Evolutionary conservation across 208 protist species (phyloP).

Genomic region (Leishmania aethiopica): DNA sequence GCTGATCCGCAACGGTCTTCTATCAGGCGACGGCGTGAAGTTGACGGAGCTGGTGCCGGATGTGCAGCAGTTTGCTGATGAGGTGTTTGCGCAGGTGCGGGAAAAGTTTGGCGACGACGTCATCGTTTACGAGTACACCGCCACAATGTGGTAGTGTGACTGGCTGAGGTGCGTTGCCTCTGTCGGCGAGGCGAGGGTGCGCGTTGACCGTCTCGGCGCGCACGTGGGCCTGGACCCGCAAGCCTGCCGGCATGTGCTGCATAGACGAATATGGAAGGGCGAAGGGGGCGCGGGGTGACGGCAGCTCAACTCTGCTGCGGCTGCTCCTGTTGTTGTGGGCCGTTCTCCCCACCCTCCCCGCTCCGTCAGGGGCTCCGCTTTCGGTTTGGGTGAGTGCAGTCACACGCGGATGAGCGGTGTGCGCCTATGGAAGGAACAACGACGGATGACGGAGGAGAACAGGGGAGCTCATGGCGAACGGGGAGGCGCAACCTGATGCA

Average conservation of each 20-base stretch:
- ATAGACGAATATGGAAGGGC: not conserved
- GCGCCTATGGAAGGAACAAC: not conserved
- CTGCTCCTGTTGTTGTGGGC: not conserved
- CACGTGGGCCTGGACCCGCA: not conserved
- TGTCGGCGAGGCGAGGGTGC: not conserved
- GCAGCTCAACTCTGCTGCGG: not conserved
- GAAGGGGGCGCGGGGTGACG: not conserved
- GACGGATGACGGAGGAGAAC: not conserved
- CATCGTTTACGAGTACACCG: slow-evolving; percentile 41
- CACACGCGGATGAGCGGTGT: not conserved
- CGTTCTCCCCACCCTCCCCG: not conserved
- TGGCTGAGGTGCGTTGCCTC: not conserved
- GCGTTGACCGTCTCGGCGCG: no score
- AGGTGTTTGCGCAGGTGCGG: slow-evolving; percentile 36
- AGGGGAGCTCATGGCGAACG: not conserved
- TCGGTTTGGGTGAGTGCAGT: not conserved
- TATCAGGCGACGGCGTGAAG: slow-evolving; percentile 37
- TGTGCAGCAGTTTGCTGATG: slow-evolving; percentile 33
- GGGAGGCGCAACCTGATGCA: not conserved
- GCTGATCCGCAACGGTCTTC: slow-evolving; percentile 59
- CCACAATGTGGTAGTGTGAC: slow-evolving; percentile 10
- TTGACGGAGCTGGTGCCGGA: slow-evolving; percentile 44
- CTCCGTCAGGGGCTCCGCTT: not conserved
- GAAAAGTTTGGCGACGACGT: slow-evolving; percentile 38
- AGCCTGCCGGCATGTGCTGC: not conserved